Conservation (phyloP, 768 basidiomycete genomes). For the Russula virescens region DNA sequence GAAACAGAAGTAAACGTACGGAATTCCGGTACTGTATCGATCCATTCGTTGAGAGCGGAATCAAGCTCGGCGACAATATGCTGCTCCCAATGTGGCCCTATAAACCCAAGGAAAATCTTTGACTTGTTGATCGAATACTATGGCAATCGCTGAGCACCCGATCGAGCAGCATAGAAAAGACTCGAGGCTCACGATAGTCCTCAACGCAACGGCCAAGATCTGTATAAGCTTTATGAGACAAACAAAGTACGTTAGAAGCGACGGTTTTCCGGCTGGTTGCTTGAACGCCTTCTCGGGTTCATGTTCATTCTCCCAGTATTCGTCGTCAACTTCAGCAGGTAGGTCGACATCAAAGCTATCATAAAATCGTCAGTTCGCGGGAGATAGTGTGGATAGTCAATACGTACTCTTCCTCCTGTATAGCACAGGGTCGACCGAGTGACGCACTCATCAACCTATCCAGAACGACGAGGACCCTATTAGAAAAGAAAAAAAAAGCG, state of each 20-base stretch:
- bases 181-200: constrained; percentile 47
- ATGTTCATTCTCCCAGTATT: constrained; percentile 22
- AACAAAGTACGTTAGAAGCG: constrained; percentile 48
- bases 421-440: constrained; percentile 63
- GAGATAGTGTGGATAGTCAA: background rate
- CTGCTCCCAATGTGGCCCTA: constrained; percentile 46
- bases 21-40: constrained; percentile 39
- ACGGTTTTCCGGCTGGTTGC: constrained; percentile 59
- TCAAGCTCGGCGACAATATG: constrained; percentile 44
- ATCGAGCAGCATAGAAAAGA: background rate
- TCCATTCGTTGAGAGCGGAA: constrained; percentile 42
- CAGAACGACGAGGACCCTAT: constrained; percentile 44
- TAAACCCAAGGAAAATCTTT: constrained; percentile 48
- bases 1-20: constrained; percentile 22
- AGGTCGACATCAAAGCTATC: constrained; percentile 26
- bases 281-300: constrained; percentile 38
- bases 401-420: constrained; percentile 71
- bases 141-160: background rate
- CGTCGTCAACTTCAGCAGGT: constrained; percentile 24
- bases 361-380: constrained; percentile 17
- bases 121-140: constrained; percentile 73
- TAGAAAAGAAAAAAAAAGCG: background rate
- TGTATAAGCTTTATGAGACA: constrained; percentile 52
- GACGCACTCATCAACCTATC: constrained; percentile 44
- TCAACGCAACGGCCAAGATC: constrained; percentile 55